These are phyloP conservation scores for Prunus dulcis DNA, from an alignment of 306 rosid genomes.

Conservation along the genomic window DNA sequence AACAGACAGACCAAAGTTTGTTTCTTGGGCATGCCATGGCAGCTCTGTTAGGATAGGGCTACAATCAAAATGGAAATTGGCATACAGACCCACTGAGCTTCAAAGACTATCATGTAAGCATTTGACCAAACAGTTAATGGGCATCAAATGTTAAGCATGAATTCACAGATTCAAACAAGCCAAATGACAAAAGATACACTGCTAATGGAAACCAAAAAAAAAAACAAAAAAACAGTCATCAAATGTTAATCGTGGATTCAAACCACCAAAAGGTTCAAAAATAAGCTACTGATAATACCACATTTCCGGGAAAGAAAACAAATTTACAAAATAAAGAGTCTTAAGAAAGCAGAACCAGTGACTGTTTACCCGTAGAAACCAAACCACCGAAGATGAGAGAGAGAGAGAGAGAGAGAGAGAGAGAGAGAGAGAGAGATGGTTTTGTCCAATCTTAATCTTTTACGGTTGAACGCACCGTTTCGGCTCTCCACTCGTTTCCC, in stretches of 20 bases:
- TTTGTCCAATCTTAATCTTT: not conserved
- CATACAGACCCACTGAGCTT: not conserved
- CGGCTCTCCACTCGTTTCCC: no score
- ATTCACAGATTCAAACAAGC: not conserved
- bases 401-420: not conserved
- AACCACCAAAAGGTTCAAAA: not conserved
- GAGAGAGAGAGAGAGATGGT: no score
- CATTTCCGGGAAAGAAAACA: not conserved
- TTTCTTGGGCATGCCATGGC: not conserved
- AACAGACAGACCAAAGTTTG: not conserved
- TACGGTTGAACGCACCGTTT: conserved; percentile 8
- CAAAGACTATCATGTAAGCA: conserved; percentile 6
- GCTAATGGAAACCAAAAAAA: no score
- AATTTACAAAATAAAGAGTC: not conserved
- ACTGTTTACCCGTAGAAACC: not conserved
- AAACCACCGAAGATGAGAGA: not conserved
- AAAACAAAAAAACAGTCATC: not conserved
- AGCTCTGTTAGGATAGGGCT: not conserved
- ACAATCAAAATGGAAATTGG: not conserved
- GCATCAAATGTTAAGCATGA: not conserved
- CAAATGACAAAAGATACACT: not conserved
- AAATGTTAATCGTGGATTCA: not conserved
- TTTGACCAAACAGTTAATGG: conserved; percentile 15
- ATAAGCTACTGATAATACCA: not conserved
- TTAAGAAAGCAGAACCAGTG: no score